Conservation (phyloP, 257 asterid species). For the Cynanchum wilfordii region DNA sequence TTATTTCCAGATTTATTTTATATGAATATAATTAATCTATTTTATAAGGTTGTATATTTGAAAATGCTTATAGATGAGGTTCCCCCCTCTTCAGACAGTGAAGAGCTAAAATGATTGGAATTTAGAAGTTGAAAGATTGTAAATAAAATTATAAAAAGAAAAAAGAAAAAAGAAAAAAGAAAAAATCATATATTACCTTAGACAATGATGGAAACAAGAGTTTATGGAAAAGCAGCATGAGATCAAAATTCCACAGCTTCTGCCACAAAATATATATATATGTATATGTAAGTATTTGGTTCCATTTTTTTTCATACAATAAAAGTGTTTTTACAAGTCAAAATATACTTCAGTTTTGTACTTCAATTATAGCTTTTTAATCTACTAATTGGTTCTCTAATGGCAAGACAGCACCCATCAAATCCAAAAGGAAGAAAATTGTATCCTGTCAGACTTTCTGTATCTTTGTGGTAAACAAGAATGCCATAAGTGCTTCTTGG, state of each 20-base stretch:
- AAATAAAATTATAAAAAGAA: no score
- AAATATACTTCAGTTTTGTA: neutral
- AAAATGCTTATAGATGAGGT: no score
- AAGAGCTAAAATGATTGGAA: no score
- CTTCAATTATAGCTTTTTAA: no score
- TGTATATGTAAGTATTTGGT: neutral
- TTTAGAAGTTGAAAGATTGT: no score
- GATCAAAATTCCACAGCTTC: neutral
- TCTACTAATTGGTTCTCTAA: neutral
- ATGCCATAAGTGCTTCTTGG: neutral
- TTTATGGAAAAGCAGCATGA: neutral
- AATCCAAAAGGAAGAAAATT: neutral
- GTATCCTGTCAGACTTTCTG: neutral
- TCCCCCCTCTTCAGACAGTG: no score
- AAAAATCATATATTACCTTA: neutral
- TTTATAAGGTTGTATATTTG: no score
- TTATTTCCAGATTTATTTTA: no score
- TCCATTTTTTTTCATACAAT: neutral
- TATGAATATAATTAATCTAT: no score
- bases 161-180: no score
- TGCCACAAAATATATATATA: neutral
- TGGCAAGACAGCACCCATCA: neutral
- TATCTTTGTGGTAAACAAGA: neutral
- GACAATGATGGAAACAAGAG: neutral
- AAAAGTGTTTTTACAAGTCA: neutral